A percentile compares a stretch with the other conserved stretches of the same genome.
These are phyloP conservation scores for Lodderomyces jiufengensis DNA, from an alignment of 1,139 yeast genomes.

Conservation along the genomic window DNA sequence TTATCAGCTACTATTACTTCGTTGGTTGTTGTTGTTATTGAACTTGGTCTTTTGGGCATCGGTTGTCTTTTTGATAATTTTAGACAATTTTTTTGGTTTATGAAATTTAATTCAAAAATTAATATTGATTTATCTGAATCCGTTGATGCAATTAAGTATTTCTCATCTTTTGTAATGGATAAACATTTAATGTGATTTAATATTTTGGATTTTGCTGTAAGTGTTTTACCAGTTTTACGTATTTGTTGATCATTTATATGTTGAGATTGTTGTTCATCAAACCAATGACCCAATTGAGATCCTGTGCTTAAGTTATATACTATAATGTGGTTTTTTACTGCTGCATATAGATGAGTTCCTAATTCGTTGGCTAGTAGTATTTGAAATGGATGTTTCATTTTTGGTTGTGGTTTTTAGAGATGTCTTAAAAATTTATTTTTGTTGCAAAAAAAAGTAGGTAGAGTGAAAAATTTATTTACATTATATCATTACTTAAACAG, in stretches of 20 bases:
- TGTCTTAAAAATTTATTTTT: neutral
- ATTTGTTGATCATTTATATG: slow-evolving; percentile 42
- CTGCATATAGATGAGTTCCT: slow-evolving; percentile 49
- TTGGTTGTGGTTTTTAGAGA: neutral
- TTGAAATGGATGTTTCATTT: slow-evolving; percentile 70
- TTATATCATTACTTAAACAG: neutral
- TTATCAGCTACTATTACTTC: slow-evolving; percentile 80
- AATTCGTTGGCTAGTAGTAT: slow-evolving; percentile 39
- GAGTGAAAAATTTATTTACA: neutral
- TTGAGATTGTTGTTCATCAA: slow-evolving; percentile 36
- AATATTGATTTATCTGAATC: slow-evolving; percentile 81
- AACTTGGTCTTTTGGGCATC: slow-evolving; percentile 87
- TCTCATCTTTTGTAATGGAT: slow-evolving; percentile 45
- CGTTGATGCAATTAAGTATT: slow-evolving; percentile 62
- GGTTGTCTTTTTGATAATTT: slow-evolving; percentile 64
- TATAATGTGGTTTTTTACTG: slow-evolving; percentile 54
- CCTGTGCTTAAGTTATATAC: slow-evolving; percentile 41
- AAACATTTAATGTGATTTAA: slow-evolving; percentile 66
- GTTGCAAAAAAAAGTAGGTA: no score
- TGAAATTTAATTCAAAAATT: slow-evolving; percentile 48
- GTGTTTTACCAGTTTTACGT: slow-evolving; percentile 11
- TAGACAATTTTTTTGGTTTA: slow-evolving; percentile 36
- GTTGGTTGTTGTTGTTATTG: slow-evolving; percentile 55
- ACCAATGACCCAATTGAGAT: slow-evolving; percentile 51
- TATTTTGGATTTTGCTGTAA: slow-evolving; percentile 44